Conservation (phyloP, 305 asterid species). For the Solanum hybrid region DNA sequence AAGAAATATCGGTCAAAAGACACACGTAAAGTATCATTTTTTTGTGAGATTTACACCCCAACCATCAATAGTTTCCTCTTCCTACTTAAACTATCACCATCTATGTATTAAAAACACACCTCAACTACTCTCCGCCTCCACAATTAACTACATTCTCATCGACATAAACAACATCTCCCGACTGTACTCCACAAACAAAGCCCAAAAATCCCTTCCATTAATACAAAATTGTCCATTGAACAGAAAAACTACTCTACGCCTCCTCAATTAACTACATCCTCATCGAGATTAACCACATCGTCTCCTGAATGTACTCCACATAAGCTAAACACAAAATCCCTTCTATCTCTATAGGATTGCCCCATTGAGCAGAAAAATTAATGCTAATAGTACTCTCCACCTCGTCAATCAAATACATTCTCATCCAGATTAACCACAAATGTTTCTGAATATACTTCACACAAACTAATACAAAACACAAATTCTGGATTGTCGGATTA, state of each 20-base stretch:
- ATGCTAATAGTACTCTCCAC: neutral
- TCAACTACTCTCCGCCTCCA: neutral
- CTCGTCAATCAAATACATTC: neutral
- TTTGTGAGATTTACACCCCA: neutral
- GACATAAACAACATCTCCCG: neutral
- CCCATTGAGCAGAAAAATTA: neutral
- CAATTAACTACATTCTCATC: neutral
- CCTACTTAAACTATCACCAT: neutral
- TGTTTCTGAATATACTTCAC: neutral
- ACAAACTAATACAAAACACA: neutral
- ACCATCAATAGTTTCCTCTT: no score
- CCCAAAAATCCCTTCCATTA: neutral
- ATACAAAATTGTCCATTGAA: neutral
- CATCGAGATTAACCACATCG: neutral
- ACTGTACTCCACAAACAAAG: neutral
- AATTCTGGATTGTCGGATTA: neutral
- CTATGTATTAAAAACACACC: no score
- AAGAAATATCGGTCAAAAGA: neutral
- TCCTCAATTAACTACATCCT: neutral
- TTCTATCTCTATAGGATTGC: neutral
- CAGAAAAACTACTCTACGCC: neutral
- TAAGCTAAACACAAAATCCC: neutral
- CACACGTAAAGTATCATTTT: neutral
- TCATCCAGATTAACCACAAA: neutral
- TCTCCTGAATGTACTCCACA: neutral